Conservation (phyloP, 352 stramenopile species). For the Blastocystis sp. region DNA sequence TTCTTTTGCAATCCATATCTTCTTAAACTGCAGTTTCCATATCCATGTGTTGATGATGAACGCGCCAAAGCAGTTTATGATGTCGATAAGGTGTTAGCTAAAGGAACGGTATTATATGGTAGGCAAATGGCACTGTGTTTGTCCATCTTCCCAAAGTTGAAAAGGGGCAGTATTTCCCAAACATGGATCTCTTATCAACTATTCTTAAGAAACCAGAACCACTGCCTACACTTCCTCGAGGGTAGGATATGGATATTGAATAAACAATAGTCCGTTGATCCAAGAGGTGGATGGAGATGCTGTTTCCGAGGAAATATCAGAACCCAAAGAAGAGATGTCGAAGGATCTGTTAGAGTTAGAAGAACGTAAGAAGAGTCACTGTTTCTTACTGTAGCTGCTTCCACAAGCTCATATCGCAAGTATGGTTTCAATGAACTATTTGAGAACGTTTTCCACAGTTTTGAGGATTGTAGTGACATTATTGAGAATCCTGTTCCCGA, state of each 20-base stretch:
- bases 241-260: not conserved
- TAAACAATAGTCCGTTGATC: conserved; percentile 31
- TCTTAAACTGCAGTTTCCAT: conserved; percentile 85
- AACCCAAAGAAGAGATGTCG: not conserved
- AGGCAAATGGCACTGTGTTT: conserved; percentile 83
- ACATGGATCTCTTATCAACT: conserved; percentile 84
- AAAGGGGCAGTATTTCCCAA: conserved; percentile 76
- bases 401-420: conserved; percentile 70
- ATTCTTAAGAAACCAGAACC: conserved; percentile 68
- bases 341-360: conserved; percentile 46
- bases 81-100: conserved; percentile 72
- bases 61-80: conserved; percentile 80
- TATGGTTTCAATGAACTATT: conserved; percentile 90
- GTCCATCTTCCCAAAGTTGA: conserved; percentile 81
- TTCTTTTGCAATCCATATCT: conserved; percentile 94
- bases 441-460: conserved; percentile 82
- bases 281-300: conserved; percentile 1
- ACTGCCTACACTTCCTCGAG: not conserved
- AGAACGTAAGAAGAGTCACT: not conserved
- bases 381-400: not conserved
- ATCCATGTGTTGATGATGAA: conserved; percentile 78
- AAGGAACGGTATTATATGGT: not conserved
- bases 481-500: conserved; percentile 84
- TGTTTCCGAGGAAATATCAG: not conserved
- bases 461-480: conserved; percentile 81